Evolutionary conservation across 352 stramenopile genomes (phyloP).

Genomic region (Pythium aquatile): DNA sequence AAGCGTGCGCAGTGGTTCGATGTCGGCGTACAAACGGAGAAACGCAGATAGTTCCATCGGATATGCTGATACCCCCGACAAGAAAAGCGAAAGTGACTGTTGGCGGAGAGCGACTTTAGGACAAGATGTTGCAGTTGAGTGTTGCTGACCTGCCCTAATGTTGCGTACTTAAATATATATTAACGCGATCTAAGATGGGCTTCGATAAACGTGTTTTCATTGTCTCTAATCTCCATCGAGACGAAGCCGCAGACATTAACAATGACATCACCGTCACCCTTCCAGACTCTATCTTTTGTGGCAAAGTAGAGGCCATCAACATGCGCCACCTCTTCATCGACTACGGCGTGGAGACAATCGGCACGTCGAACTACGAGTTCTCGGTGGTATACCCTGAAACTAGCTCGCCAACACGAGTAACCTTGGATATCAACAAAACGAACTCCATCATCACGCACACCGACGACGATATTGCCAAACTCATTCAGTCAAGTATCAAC

Average conservation of each 20-base stretch:
- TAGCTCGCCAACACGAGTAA: neutral
- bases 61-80: no score
- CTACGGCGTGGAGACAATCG: neutral
- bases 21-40: no score
- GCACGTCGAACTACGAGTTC: conserved; percentile 8
- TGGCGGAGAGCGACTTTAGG: no score
- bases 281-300: conserved; percentile 3
- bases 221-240: conserved; percentile 7
- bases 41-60: no score
- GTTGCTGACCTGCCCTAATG: no score
- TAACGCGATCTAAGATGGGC: no score
- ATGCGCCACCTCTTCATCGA: neutral
- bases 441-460: neutral
- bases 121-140: no score
- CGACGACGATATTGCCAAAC: neutral
- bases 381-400: neutral
- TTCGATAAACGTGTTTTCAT: no score
- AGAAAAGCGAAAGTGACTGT: no score
- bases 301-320: conserved; percentile 2
- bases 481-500: conserved; percentile 6
- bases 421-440: neutral
- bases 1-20: no score
- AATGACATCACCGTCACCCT: conserved; percentile 5
- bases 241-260: neutral
- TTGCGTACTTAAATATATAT: no score